A percentile compares a stretch with the other conserved stretches of the same genome.
Conservation (phyloP, 306 rosid genomes). For the Alnus rubra region DNA sequence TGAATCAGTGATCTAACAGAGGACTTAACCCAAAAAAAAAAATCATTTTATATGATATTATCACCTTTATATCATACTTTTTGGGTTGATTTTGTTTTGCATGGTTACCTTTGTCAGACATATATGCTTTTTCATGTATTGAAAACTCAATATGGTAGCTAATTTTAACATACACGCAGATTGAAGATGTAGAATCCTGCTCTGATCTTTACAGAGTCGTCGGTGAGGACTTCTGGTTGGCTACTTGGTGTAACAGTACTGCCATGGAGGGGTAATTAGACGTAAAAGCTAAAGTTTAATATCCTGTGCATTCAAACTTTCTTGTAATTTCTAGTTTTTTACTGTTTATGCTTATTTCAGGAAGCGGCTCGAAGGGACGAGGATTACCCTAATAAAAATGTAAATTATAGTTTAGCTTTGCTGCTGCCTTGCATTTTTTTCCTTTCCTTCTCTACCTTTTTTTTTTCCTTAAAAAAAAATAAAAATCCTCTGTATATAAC, state of each 20-base stretch:
- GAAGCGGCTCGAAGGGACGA: slow-evolving; percentile 95
- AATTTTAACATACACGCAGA: slow-evolving; percentile 47
- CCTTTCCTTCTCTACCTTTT: neutral
- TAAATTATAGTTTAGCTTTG: slow-evolving; percentile 38
- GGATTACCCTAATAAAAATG: slow-evolving; percentile 79
- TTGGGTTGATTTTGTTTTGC: neutral
- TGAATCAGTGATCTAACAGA: no score
- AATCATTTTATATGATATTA: neutral
- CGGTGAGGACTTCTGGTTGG: slow-evolving; percentile 94
- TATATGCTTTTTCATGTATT: neutral
- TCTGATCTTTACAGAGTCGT: slow-evolving; percentile 73
- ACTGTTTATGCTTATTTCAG: slow-evolving; percentile 52
- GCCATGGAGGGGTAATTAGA: slow-evolving; percentile 76
- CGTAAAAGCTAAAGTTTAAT: slow-evolving; percentile 11
- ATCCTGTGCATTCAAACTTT: slow-evolving; percentile 17
- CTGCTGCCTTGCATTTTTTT: slow-evolving; percentile 26
- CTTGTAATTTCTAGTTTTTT: slow-evolving; percentile 35
- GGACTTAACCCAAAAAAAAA: no score
- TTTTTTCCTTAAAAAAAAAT: no score
- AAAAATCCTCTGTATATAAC: neutral
- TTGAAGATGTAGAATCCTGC: slow-evolving; percentile 79
- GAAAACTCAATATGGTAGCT: neutral
- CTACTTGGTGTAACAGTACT: slow-evolving; percentile 92
- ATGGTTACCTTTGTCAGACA: neutral
- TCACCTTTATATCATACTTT: neutral